These are phyloP conservation scores for Saturnispora serradocipensis DNA, from an alignment of 805 yeast species.

Conservation along the genomic window DNA sequence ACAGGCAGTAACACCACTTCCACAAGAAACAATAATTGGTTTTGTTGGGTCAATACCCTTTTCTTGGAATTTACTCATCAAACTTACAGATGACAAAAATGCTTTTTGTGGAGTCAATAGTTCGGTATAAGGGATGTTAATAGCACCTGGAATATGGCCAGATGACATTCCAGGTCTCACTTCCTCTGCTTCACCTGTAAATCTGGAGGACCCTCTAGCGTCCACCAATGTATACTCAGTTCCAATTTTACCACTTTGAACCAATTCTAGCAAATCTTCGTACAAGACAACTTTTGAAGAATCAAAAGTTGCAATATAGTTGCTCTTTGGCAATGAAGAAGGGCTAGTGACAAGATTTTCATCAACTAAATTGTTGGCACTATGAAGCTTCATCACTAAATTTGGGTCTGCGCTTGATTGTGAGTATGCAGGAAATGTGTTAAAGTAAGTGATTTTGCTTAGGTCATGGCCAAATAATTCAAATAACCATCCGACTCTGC, in stretches of 20 bases:
- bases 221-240: slow-evolving; percentile 53
- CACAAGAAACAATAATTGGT: slow-evolving; percentile 83
- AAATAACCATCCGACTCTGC: slow-evolving; percentile 90
- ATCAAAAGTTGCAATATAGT: slow-evolving; percentile 32
- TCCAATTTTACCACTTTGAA: slow-evolving; percentile 35
- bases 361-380: slow-evolving; percentile 18
- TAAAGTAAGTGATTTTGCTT: slow-evolving; percentile 49
- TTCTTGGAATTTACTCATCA: slow-evolving; percentile 39
- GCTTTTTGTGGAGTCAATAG: slow-evolving; percentile 42
- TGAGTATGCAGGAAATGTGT: slow-evolving; percentile 44
- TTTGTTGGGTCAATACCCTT: slow-evolving; percentile 35
- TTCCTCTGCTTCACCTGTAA: slow-evolving; percentile 74
- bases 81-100: slow-evolving; percentile 39
- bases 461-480: slow-evolving; percentile 64
- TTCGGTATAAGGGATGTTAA: slow-evolving; percentile 63
- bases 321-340: slow-evolving; percentile 17
- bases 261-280: slow-evolving; percentile 57
- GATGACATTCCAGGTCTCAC: slow-evolving; percentile 82
- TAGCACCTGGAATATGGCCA: slow-evolving; percentile 83
- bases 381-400: slow-evolving; percentile 17
- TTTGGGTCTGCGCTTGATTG: slow-evolving; percentile 21
- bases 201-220: slow-evolving; percentile 72
- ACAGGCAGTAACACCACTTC: slow-evolving; percentile 94
- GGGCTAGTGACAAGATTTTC: slow-evolving; percentile 16
- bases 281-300: slow-evolving; percentile 49